Conservation (phyloP, 768 basidiomycete genomes). For the Boletus edulis region DNA sequence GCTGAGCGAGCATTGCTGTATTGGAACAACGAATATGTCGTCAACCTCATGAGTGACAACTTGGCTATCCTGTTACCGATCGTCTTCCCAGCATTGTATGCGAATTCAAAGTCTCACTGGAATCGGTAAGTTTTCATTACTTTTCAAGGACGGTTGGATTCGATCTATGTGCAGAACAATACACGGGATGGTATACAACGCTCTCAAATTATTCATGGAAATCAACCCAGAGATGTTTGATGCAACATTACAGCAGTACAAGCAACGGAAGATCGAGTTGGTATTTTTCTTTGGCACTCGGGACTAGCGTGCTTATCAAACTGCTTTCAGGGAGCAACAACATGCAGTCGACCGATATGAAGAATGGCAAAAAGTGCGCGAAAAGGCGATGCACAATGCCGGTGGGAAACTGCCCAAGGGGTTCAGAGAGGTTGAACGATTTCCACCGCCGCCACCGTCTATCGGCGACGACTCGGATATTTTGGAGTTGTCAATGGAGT, state of each 20-base stretch:
- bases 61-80: slow-evolving; percentile 85
- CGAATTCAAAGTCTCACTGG: slow-evolving; percentile 97
- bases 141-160: background rate
- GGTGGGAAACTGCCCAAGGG: slow-evolving; percentile 69
- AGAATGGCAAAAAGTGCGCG: slow-evolving; percentile 85
- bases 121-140: slow-evolving; percentile 68
- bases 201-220: slow-evolving; percentile 98
- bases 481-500: slow-evolving; percentile 84
- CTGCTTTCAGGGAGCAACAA: slow-evolving; percentile 71
- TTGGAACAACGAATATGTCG: slow-evolving; percentile 99
- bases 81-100: slow-evolving; percentile 94
- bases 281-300: slow-evolving; percentile 33
- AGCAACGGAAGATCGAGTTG: slow-evolving; percentile 80
- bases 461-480: slow-evolving; percentile 83
- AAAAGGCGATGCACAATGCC: slow-evolving; percentile 69
- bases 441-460: slow-evolving; percentile 75
- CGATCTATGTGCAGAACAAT: slow-evolving; percentile 67
- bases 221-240: slow-evolving; percentile 97
- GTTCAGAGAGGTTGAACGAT: slow-evolving; percentile 64
- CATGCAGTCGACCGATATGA: slow-evolving; percentile 82
- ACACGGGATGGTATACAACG: slow-evolving; percentile 99
- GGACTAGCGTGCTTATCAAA: slow-evolving; percentile 1
- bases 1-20: slow-evolving; percentile 95
- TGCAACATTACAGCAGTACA: slow-evolving; percentile 90
- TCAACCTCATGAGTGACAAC: slow-evolving; percentile 99